Conservation (phyloP, 106 monocot genomes). For the Apostasia shenzhenica region DNA sequence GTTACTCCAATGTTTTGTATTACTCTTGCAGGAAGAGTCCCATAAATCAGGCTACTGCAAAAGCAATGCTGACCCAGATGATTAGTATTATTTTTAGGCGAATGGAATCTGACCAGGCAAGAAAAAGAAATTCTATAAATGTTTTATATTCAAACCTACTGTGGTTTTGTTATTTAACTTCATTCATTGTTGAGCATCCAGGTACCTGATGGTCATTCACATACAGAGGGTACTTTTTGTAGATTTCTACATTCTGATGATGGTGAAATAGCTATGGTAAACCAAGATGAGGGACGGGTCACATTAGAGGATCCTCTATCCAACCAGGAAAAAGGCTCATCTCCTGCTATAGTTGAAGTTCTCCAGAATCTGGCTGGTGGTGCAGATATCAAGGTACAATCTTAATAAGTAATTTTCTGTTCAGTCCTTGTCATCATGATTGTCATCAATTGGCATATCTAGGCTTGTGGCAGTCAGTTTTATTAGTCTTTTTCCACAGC, state of each 20-base stretch:
- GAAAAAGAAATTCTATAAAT: slow-evolving; percentile 1
- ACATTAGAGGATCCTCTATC: slow-evolving; percentile 73
- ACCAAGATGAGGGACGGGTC: slow-evolving; percentile 50
- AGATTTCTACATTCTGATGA: slow-evolving; percentile 26
- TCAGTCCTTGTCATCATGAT: neutral
- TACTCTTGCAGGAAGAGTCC: slow-evolving; percentile 70
- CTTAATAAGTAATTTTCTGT: neutral
- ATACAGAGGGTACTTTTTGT: slow-evolving; percentile 19
- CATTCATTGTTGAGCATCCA: slow-evolving; percentile 15
- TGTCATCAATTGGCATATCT: neutral
- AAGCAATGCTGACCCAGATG: slow-evolving; percentile 98
- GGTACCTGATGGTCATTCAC: slow-evolving; percentile 23
- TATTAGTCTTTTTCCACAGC: too few species aligned
- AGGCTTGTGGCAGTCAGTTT: too few species aligned
- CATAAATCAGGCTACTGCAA: slow-evolving; percentile 94
- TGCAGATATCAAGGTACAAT: slow-evolving; percentile 87
- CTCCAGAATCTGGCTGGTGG: slow-evolving; percentile 90
- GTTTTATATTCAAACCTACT: neutral
- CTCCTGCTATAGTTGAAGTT: slow-evolving; percentile 70
- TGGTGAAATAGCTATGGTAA: slow-evolving; percentile 46
- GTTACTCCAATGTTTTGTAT: slow-evolving; percentile 7
- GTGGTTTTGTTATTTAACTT: neutral
- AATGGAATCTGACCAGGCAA: slow-evolving; percentile 91
- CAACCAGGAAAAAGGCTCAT: slow-evolving; percentile 37
- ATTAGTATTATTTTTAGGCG: slow-evolving; percentile 82